phyloP scores from a whole-genome alignment of 2,329 filamentous ascomycete genomes.

The Setomelanomma holmii region DNA sequence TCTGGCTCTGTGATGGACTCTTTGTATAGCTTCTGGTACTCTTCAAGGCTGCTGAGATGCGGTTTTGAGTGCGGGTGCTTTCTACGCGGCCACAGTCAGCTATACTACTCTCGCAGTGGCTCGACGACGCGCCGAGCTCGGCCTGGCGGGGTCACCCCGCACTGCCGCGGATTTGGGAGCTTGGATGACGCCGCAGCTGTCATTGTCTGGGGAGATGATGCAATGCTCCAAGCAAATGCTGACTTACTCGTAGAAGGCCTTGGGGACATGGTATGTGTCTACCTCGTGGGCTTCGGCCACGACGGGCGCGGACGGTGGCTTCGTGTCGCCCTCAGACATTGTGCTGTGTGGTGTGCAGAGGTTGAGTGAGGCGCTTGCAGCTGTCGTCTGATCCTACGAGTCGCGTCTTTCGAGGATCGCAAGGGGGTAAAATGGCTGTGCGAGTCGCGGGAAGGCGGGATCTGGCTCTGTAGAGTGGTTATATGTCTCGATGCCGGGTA shows the following conservation, averaged over 20 bases:
- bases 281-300: constrained; percentile 79
- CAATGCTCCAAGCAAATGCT: constrained; percentile 23
- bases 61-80: constrained; percentile 67
- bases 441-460: constrained; percentile 8
- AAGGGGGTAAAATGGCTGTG: constrained; percentile 4
- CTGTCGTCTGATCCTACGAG: constrained; percentile 13
- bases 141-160: constrained; percentile 46
- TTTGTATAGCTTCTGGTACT: constrained; percentile 71
- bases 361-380: constrained; percentile 11
- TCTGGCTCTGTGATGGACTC: constrained; percentile 90
- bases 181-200: constrained; percentile 18
- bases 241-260: constrained; percentile 54
- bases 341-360: constrained; percentile 11
- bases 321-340: constrained; percentile 56
- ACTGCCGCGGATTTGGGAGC: constrained; percentile 18
- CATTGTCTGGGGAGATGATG: constrained; percentile 22
- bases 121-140: constrained; percentile 4
- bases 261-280: constrained; percentile 71
- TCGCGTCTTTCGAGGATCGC: constrained; percentile 3
- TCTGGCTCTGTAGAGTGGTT: constrained; percentile 19
- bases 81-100: constrained; percentile 41
- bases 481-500: constrained; percentile 45
- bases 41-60: constrained; percentile 65
- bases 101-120: background rate
- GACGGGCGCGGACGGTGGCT: constrained; percentile 55